Percentiles rank a stretch among this genome's conserved stretches.
phyloP scores from a whole-genome alignment of 2,329 filamentous ascomycete species.

The Coniochaeta sp. region DNA sequence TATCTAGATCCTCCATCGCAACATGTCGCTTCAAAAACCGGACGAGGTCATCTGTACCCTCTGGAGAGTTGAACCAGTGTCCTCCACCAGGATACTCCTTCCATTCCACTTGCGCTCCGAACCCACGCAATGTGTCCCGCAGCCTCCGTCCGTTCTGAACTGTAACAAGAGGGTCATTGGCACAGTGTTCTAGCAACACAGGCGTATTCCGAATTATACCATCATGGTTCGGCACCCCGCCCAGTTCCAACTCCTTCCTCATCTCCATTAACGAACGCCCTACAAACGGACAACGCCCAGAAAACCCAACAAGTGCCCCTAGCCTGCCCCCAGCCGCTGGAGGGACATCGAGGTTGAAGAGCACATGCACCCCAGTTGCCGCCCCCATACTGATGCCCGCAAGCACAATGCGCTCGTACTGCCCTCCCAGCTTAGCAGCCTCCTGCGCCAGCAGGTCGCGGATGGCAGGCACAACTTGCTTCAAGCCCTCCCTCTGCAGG shows the following conservation, averaged over 20 bases:
- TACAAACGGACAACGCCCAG: conserved; percentile 27
- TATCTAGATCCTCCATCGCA: too few species aligned
- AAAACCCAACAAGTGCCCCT: conserved; percentile 30
- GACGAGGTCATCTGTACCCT: conserved; percentile 33
- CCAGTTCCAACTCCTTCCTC: conserved; percentile 22
- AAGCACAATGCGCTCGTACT: conserved; percentile 31
- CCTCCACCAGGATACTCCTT: conserved; percentile 32
- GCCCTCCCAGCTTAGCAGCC: conserved; percentile 25
- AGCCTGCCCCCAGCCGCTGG: conserved; percentile 9
- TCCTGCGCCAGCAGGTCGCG: conserved; percentile 25
- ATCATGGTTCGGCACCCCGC: conserved; percentile 15
- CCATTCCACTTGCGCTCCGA: conserved; percentile 30
- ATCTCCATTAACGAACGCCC: conserved; percentile 21
- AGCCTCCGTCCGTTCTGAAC: conserved; percentile 27
- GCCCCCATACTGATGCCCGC: conserved; percentile 40
- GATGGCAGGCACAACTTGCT: conserved; percentile 26
- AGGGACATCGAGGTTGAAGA: conserved; percentile 26
- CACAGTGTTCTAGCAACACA: conserved; percentile 35
- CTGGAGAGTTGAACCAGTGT: conserved; percentile 35
- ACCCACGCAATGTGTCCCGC: conserved; percentile 21
- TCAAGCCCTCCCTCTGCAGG: conserved; percentile 31
- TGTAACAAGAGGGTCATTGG: conserved; percentile 33
- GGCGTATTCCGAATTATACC: conserved; percentile 32
- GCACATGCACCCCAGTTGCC: conserved; percentile 28
- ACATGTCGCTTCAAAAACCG: conserved; percentile 20